These are phyloP conservation scores for Turnera subulata DNA, from an alignment of 345 rosid genomes.

Conservation along the genomic window DNA sequence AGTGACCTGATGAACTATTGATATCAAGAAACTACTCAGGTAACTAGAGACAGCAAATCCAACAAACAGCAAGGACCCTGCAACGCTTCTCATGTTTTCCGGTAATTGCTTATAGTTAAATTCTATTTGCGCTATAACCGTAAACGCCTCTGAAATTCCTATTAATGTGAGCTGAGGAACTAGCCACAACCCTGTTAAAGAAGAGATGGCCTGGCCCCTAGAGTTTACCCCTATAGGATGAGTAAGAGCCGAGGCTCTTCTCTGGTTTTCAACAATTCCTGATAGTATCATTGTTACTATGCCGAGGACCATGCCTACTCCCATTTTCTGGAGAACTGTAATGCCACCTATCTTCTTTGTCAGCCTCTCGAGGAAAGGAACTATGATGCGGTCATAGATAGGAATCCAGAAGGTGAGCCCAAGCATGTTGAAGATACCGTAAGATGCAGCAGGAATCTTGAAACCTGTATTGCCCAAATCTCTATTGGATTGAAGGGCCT, in stretches of 20 bases:
- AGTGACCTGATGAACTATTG: background rate
- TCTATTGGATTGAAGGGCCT: slow-evolving; percentile 20
- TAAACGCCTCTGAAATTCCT: slow-evolving; percentile 23
- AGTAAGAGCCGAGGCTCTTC: slow-evolving; percentile 5
- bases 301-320: slow-evolving; percentile 5
- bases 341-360: slow-evolving; percentile 15
- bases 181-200: background rate
- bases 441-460: slow-evolving; percentile 20
- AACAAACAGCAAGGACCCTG: background rate
- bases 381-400: slow-evolving; percentile 16
- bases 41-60: background rate
- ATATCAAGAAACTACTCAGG: background rate
- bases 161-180: slow-evolving; percentile 7
- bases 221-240: slow-evolving; percentile 6
- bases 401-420: slow-evolving; percentile 20
- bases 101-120: slow-evolving; percentile 28
- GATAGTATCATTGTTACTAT: slow-evolving; percentile 3
- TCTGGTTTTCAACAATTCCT: slow-evolving; percentile 7
- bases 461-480: slow-evolving; percentile 1
- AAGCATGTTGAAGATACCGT: slow-evolving; percentile 9
- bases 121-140: slow-evolving; percentile 17
- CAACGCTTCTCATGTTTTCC: slow-evolving; percentile 25
- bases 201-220: background rate
- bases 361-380: slow-evolving; percentile 8
- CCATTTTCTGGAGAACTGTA: slow-evolving; percentile 20